Evolutionary conservation across 495 filamentous ascomycete genomes (phyloP).

Genomic region (Daldinia loculata): DNA sequence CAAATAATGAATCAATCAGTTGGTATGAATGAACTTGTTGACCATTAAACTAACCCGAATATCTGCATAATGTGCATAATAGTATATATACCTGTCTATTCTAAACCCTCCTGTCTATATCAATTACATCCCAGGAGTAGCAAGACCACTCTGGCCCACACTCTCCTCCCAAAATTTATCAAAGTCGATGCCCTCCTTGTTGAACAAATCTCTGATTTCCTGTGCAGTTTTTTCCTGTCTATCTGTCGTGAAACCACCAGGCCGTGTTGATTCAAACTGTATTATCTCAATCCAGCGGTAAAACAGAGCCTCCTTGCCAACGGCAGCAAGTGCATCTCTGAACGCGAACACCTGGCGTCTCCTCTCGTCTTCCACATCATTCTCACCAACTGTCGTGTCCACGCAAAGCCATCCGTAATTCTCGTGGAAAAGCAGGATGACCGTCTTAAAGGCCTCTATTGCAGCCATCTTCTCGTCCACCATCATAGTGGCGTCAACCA

Average conservation of each 20-base stretch:
- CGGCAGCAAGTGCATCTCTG: constrained; percentile 70
- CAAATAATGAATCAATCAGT: background rate
- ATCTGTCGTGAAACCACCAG: constrained; percentile 76
- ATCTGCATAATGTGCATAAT: background rate
- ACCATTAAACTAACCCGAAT: background rate
- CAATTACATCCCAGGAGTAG: constrained; percentile 11
- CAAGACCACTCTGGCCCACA: constrained; percentile 66
- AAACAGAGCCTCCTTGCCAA: constrained; percentile 86
- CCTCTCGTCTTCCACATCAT: constrained; percentile 60
- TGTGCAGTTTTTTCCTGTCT: constrained; percentile 70
- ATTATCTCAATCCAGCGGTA: constrained; percentile 86
- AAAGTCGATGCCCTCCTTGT: constrained; percentile 75
- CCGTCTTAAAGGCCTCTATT: constrained; percentile 67
- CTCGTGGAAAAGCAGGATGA: constrained; percentile 71
- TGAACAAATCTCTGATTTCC: constrained; percentile 73
- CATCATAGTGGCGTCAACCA: constrained; percentile 72
- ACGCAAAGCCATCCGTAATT: constrained; percentile 72
- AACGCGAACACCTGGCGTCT: constrained; percentile 73
- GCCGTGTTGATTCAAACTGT: constrained; percentile 78
- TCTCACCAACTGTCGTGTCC: constrained; percentile 60
- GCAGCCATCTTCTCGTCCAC: constrained; percentile 66
- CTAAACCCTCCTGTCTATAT: background rate
- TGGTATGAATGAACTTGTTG: background rate
- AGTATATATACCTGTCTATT: background rate
- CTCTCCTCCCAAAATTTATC: constrained; percentile 76